These are phyloP conservation scores for Lipomyces spencermartinsiae DNA, from an alignment of 805 yeast genomes.

Conservation along the genomic window DNA sequence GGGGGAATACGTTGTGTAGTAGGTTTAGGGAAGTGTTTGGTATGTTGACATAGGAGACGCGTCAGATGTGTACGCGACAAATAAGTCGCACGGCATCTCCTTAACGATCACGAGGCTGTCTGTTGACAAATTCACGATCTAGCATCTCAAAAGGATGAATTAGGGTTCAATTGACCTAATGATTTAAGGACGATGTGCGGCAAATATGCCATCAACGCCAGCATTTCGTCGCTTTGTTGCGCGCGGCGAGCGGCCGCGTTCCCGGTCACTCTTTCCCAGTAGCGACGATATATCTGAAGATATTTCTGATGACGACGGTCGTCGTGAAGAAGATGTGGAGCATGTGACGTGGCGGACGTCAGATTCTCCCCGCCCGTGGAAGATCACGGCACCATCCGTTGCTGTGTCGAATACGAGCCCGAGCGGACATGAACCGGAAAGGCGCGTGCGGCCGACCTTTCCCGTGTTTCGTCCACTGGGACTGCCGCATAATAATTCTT, in stretches of 20 bases:
- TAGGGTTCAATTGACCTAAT: not conserved
- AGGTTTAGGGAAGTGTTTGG: no score
- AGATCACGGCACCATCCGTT: not conserved
- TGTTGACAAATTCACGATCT: not conserved
- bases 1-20: no score
- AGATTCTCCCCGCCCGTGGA: not conserved
- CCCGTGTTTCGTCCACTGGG: not conserved
- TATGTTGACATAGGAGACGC: no score
- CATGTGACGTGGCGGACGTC: conserved; percentile 2
- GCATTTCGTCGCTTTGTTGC: not conserved
- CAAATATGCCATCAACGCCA: not conserved
- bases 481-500: not conserved
- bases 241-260: not conserved
- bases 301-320: not conserved
- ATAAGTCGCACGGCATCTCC: no score
- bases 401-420: not conserved
- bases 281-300: not conserved
- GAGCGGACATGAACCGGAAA: not conserved
- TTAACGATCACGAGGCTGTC: not conserved
- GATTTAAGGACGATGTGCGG: not conserved
- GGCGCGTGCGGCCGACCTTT: not conserved
- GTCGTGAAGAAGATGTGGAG: not conserved
- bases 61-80: no score
- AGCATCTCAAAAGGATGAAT: not conserved
- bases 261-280: not conserved